Evolutionary conservation across 2,329 filamentous ascomycete species (phyloP).

Genomic region (Phyllosticta paracitricarpa): DNA sequence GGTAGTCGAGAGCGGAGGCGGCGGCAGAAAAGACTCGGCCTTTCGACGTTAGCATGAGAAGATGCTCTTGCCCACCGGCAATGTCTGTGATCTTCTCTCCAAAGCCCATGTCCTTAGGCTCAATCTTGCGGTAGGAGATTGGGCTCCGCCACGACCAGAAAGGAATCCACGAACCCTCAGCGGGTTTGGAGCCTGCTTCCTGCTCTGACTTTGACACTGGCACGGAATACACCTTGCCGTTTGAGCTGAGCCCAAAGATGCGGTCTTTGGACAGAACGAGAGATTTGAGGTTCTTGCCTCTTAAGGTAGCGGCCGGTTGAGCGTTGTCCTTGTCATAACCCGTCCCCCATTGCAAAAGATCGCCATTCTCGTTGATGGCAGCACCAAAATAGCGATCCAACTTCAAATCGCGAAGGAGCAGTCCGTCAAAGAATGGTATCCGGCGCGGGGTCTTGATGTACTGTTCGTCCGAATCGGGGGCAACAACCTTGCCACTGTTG

Average conservation of each 20-base stretch:
- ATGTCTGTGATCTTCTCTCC: conserved; percentile 67
- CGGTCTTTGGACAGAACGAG: conserved; percentile 72
- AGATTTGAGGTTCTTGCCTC: conserved; percentile 69
- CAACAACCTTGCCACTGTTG: conserved; percentile 75
- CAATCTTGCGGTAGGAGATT: conserved; percentile 64
- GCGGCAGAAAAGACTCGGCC: conserved; percentile 87
- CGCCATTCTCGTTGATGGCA: conserved; percentile 77
- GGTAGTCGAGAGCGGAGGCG: conserved; percentile 67
- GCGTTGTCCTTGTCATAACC: conserved; percentile 58
- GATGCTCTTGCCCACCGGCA: conserved; percentile 73
- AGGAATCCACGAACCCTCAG: conserved; percentile 61
- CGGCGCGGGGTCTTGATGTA: conserved; percentile 72
- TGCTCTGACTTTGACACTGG: conserved; percentile 69
- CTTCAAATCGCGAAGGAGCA: conserved; percentile 78
- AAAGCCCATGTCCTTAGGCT: conserved; percentile 53
- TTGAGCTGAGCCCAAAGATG: conserved; percentile 65
- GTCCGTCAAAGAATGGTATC: conserved; percentile 72
- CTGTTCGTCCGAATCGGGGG: conserved; percentile 67
- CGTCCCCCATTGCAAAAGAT: conserved; percentile 84
- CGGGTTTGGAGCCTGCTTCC: conserved; percentile 49
- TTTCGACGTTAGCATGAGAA: conserved; percentile 69
- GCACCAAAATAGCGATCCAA: conserved; percentile 72
- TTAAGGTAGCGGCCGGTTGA: conserved; percentile 61
- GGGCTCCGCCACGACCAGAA: conserved; percentile 54
- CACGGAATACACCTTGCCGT: conserved; percentile 74